These are phyloP conservation scores for Microcos paniculata DNA, from an alignment of 345 rosid genomes.

Conservation along the genomic window DNA sequence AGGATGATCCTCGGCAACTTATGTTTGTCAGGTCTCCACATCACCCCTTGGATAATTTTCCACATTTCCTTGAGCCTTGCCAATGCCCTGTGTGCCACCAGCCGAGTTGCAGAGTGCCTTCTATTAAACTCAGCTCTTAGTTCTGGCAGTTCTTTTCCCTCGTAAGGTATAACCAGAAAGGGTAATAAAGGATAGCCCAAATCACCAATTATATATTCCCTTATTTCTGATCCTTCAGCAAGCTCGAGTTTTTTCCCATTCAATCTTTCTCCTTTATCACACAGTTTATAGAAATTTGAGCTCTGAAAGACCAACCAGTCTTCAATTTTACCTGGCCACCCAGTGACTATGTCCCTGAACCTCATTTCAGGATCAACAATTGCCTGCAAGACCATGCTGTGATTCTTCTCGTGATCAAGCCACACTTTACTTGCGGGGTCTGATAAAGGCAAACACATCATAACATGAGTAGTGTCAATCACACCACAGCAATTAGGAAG, in stretches of 20 bases:
- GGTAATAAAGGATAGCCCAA: conserved; percentile 59
- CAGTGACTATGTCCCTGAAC: conserved; percentile 62
- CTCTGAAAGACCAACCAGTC: conserved; percentile 44
- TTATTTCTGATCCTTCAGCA: conserved; percentile 42
- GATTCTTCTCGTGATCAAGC: conserved; percentile 56
- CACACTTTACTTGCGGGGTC: conserved; percentile 48
- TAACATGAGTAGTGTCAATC: conserved; percentile 54
- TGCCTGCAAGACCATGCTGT: conserved; percentile 65
- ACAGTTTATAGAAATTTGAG: conserved; percentile 44
- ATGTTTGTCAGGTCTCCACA: conserved; percentile 72
- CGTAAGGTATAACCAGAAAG: conserved; percentile 52
- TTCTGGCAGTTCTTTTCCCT: conserved; percentile 40
- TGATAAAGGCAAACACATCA: conserved; percentile 49
- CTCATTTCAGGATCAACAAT: conserved; percentile 59
- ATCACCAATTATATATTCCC: conserved; percentile 64
- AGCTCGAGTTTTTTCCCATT: conserved; percentile 38
- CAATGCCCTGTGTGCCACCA: conserved; percentile 55
- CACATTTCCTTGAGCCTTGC: conserved; percentile 52
- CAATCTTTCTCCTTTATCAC: conserved; percentile 50
- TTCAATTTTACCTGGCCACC: conserved; percentile 68
- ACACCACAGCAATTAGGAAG: conserved; percentile 69
- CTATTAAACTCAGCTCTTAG: conserved; percentile 43
- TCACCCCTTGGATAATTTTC: conserved; percentile 58
- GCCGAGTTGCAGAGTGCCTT: conserved; percentile 34
- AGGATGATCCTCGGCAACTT: conserved; percentile 61